Evolutionary conservation across 768 basidiomycete genomes (phyloP).

Genomic region (Strobilomyces confusus): DNA sequence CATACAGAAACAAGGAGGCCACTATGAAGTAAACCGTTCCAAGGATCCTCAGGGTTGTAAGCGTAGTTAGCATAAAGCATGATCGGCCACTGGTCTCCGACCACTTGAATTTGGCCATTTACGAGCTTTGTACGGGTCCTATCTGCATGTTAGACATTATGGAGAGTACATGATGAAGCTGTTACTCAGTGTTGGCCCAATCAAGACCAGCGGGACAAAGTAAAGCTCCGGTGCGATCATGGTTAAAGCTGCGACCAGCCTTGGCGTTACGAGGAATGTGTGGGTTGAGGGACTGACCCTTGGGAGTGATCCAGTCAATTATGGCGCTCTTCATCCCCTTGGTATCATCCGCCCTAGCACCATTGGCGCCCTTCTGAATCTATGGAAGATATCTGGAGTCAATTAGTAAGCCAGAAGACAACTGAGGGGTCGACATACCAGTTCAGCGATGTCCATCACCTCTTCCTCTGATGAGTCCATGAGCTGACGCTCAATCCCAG

Average conservation of each 20-base stretch:
- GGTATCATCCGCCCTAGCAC: not conserved
- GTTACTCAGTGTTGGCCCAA: not conserved
- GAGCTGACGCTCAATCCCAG: not conserved
- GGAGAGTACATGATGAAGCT: no score
- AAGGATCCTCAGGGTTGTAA: not conserved
- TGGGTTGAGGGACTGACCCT: not conserved
- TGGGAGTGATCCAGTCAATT: not conserved
- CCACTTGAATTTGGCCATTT: not conserved
- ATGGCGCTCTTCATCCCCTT: not conserved
- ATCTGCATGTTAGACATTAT: no score
- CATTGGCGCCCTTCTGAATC: not conserved
- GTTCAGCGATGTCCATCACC: not conserved
- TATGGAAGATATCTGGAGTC: not conserved
- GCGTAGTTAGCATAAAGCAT: not conserved
- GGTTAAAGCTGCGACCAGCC: not conserved
- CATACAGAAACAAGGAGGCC: not conserved
- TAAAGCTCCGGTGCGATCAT: not conserved
- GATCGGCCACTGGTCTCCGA: not conserved
- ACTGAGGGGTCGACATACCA: not conserved
- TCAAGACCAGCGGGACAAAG: not conserved
- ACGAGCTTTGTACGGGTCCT: not conserved
- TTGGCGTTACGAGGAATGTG: not conserved
- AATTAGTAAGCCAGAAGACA: not conserved
- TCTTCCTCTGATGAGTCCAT: not conserved
- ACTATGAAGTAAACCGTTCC: not conserved